These are phyloP conservation scores for Hirsutella minnesotensis DNA, from an alignment of 2,329 filamentous ascomycete species.

Conservation along the genomic window DNA sequence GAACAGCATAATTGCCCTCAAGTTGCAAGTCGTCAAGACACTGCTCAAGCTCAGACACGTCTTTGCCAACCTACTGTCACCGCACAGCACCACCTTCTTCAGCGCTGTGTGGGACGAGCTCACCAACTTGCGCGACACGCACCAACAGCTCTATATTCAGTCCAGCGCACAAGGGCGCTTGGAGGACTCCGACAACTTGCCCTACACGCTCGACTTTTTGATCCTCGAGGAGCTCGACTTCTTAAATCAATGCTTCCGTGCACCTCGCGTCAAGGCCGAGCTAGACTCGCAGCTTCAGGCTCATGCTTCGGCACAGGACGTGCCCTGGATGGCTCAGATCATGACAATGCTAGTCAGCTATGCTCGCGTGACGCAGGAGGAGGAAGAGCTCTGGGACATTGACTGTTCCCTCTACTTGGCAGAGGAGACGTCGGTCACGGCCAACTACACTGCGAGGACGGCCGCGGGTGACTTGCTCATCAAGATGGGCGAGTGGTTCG, in stretches of 20 bases:
- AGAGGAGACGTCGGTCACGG: conserved; percentile 87
- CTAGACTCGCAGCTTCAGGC: conserved; percentile 67
- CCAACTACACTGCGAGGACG: conserved; percentile 90
- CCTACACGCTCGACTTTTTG: conserved; percentile 88
- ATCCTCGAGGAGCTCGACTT: conserved; percentile 92
- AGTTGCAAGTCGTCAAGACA: conserved; percentile 88
- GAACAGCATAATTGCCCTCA: conserved; percentile 74
- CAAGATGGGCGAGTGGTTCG: conserved; percentile 85
- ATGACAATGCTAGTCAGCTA: conserved; percentile 79
- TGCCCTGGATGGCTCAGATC: conserved; percentile 76
- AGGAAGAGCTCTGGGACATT: conserved; percentile 92
- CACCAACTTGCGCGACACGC: conserved; percentile 55
- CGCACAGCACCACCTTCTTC: conserved; percentile 75
- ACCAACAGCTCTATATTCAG: conserved; percentile 75
- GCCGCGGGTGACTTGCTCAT: conserved; percentile 87
- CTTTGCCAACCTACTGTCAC: conserved; percentile 70
- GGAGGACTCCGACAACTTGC: conserved; percentile 82
- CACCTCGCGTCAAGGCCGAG: conserved; percentile 77
- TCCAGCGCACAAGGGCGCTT: conserved; percentile 77
- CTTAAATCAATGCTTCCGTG: conserved; percentile 80
- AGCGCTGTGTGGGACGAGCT: conserved; percentile 84
- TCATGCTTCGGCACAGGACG: conserved; percentile 46
- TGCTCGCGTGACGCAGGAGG: conserved; percentile 81
- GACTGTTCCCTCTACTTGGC: conserved; percentile 92
- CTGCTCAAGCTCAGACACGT: conserved; percentile 79